Conservation (phyloP, 1,139 yeast species). For the Candida sp. region DNA sequence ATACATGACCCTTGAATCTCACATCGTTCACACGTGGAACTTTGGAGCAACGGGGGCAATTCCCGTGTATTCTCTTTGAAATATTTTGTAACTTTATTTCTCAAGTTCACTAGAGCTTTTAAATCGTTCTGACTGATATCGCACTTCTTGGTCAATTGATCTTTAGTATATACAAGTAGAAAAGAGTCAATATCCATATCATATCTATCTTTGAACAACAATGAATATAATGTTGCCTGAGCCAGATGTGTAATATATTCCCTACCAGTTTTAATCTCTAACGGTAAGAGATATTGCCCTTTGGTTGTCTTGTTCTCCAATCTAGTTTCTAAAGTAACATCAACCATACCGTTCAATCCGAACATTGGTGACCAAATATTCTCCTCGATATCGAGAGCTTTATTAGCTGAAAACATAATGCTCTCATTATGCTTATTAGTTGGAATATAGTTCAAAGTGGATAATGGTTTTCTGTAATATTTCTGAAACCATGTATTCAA, state of each 20-base stretch:
- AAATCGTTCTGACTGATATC: slow-evolving; percentile 57
- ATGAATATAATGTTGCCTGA: slow-evolving; percentile 82
- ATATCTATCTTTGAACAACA: slow-evolving; percentile 78
- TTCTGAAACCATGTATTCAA: slow-evolving; percentile 62
- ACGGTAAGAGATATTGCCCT: slow-evolving; percentile 59
- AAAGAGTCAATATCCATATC: slow-evolving; percentile 63
- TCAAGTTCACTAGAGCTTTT: slow-evolving; percentile 57
- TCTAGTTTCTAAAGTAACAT: slow-evolving; percentile 74
- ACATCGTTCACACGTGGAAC: slow-evolving; percentile 67
- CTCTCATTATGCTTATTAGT: slow-evolving; percentile 32
- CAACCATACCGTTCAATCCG: slow-evolving; percentile 91
- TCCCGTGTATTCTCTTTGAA: slow-evolving; percentile 47
- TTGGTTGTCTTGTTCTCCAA: slow-evolving; percentile 19
- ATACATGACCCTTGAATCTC: slow-evolving; percentile 61
- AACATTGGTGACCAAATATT: slow-evolving; percentile 87
- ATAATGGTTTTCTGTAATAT: slow-evolving; percentile 31
- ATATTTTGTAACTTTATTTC: slow-evolving; percentile 67
- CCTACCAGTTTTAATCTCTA: slow-evolving; percentile 88
- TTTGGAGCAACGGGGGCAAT: slow-evolving; percentile 59
- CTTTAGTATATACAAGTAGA: slow-evolving; percentile 71
- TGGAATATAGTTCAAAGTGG: slow-evolving; percentile 24
- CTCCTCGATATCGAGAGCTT: slow-evolving; percentile 83
- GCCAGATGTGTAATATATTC: slow-evolving; percentile 73
- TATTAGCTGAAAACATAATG: slow-evolving; percentile 50
- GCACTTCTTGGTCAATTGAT: slow-evolving; percentile 51